These are phyloP conservation scores for Coprinopsis marcescibilis DNA, from an alignment of 768 basidiomycete species.

Conservation along the genomic window DNA sequence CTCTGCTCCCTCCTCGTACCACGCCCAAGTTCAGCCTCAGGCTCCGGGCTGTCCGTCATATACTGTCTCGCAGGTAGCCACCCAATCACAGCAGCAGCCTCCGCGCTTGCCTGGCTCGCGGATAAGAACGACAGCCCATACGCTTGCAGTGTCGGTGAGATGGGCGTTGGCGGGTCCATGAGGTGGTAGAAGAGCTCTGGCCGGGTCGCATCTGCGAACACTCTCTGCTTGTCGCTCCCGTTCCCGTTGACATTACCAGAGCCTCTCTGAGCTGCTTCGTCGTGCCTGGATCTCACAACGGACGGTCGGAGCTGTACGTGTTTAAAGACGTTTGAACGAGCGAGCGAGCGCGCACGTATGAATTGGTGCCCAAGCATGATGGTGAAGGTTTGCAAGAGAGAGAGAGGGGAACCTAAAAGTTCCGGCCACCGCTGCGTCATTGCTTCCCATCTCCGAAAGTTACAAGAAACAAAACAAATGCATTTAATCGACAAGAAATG, in stretches of 20 bases:
- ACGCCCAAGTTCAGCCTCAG: neutral
- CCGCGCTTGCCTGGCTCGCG: neutral
- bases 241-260: too few species aligned
- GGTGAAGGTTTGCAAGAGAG: too few species aligned
- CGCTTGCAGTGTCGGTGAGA: slow-evolving; percentile 38
- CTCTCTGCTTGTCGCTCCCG: neutral
- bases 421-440: too few species aligned
- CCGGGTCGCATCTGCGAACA: slow-evolving; percentile 50
- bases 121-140: slow-evolving; percentile 61
- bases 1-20: slow-evolving; percentile 5
- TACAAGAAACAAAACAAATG: too few species aligned
- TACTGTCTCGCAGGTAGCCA: slow-evolving; percentile 54
- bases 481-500: neutral
- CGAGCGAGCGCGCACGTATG: too few species aligned
- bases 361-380: too few species aligned
- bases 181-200: slow-evolving; percentile 70
- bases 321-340: too few species aligned
- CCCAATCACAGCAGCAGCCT: neutral
- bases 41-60: slow-evolving; percentile 14
- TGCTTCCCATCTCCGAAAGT: too few species aligned
- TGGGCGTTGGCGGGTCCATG: slow-evolving; percentile 43
- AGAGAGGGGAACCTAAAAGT: too few species aligned
- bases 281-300: too few species aligned
- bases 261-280: neutral
- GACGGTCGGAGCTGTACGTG: too few species aligned